Base-by-base conservation (phyloP, 176 grass and related monocot genomes). In the Aegilops tauschii region DNA sequence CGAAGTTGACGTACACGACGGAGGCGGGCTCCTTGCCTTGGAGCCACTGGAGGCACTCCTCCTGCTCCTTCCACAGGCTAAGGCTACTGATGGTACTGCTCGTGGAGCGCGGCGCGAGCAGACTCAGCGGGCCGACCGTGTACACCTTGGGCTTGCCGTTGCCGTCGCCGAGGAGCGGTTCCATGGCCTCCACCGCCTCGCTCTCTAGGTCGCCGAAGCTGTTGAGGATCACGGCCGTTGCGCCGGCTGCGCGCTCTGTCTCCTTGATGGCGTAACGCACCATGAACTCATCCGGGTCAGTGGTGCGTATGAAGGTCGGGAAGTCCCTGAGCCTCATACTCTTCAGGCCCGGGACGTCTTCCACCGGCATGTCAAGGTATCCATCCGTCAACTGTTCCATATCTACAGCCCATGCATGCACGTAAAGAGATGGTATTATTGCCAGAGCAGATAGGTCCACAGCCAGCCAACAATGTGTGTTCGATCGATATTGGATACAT, bases 1-100 rank as follows among this genome's bases (percentile, higher is more conserved):
- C 92, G 78, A 88, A 93, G 82, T 93, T 93, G 45, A 88, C 88
- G 66, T 82, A 90, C 54, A 93, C 85, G 1, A 93, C 91, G 39
- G 91, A 87, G 18, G 30, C 36, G 10, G 20, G 21, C 37, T 73
- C 69, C 69, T 23, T 37, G 69, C 37, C 69, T 11, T 44, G 20
- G 36, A 73, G 69, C 69, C 69, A 73, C 10, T 23, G 9, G 5
- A 73, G 69, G 69, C 35, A 73, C 37, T 73, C 69, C 36, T n/a
- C 34, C 69, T 73, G 65, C 65, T 68, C 65, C 29, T 68, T 68
- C 65, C 30, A 68, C 6, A 68, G 14, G 65, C 30, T 68, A 21
- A 37, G 35, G 68, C 34, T 18, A 18, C 35, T 5, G 68, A 71
- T 20, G 68, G 65, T 13, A 68, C 6, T 30, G 3, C 65, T 68